A percentile compares a stretch with the other conserved stretches of the same genome.
Evolutionary conservation across 441 rosid genomes (phyloP).

Genomic region (Eutrema salsugineum): DNA sequence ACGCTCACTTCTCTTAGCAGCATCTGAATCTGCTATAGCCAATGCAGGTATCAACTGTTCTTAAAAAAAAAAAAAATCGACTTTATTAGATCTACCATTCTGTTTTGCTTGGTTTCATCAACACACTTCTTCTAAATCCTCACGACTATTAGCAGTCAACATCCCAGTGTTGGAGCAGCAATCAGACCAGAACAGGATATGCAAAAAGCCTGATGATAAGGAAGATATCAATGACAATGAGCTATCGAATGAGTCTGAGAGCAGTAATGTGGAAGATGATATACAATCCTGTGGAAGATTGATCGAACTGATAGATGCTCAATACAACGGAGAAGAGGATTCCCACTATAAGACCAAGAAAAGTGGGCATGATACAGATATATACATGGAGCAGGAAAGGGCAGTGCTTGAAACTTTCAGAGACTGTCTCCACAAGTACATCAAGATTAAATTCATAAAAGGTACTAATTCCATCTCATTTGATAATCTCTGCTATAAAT

Average conservation of each 20-base stretch:
- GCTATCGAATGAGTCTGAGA: not conserved
- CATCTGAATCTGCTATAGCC: conserved; percentile 45
- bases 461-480: not conserved
- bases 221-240: not conserved
- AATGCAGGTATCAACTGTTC: conserved; percentile 41
- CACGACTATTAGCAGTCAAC: not conserved
- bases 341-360: not conserved
- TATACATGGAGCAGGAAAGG: conserved; percentile 45
- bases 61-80: not conserved
- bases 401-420: conserved; percentile 47
- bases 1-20: conserved; percentile 44
- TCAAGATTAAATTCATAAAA: conserved; percentile 4
- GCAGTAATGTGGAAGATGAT: conserved; percentile 3
- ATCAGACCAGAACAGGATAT: conserved; percentile 5
- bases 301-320: conserved; percentile 26
- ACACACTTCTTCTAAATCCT: not conserved
- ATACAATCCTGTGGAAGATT: conserved; percentile 18
- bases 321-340: conserved; percentile 13
- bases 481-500: not conserved
- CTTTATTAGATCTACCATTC: not conserved
- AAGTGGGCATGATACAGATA: not conserved
- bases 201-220: conserved; percentile 4
- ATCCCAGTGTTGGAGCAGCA: not conserved
- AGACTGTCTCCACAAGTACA: conserved; percentile 46
- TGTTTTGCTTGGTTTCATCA: not conserved